These are phyloP conservation scores for Colletotrichum karsti DNA, from an alignment of 2,329 filamentous ascomycete species.

Conservation along the genomic window DNA sequence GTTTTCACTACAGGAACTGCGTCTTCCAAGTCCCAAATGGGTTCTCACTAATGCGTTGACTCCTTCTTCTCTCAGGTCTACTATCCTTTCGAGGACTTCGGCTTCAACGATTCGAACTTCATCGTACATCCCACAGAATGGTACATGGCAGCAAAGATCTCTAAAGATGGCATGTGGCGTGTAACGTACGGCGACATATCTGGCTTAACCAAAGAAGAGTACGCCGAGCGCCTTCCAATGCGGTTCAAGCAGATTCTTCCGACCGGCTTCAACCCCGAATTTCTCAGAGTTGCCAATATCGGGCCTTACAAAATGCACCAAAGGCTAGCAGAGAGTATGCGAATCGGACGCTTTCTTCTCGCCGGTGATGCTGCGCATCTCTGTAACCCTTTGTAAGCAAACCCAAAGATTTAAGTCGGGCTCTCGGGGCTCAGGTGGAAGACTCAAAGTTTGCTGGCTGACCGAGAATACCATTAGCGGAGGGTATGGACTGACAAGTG, in stretches of 20 bases:
- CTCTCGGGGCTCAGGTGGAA: no score
- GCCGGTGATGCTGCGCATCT: not conserved
- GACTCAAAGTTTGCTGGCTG: no score
- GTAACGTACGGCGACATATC: not conserved
- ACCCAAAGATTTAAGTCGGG: no score
- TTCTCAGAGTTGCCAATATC: not conserved
- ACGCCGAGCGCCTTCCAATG: not conserved
- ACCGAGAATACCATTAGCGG: not conserved
- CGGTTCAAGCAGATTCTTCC: not conserved
- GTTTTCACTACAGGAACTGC: no score
- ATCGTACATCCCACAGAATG: not conserved
- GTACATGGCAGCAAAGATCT: not conserved
- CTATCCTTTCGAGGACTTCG: not conserved
- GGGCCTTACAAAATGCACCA: not conserved
- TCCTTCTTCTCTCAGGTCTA: no score
- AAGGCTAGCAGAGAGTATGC: not conserved
- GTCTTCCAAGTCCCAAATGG: no score
- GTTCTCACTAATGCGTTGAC: no score
- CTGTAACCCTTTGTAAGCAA: not conserved
- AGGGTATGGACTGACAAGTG: not conserved
- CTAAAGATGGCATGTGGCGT: not conserved
- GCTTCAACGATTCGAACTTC: not conserved
- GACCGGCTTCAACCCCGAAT: not conserved
- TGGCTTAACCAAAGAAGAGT: not conserved
- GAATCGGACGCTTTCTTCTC: not conserved